Evolutionary conservation across 2,329 filamentous ascomycete species (phyloP).

Genomic region (Plectosphaerella cucumerina): DNA sequence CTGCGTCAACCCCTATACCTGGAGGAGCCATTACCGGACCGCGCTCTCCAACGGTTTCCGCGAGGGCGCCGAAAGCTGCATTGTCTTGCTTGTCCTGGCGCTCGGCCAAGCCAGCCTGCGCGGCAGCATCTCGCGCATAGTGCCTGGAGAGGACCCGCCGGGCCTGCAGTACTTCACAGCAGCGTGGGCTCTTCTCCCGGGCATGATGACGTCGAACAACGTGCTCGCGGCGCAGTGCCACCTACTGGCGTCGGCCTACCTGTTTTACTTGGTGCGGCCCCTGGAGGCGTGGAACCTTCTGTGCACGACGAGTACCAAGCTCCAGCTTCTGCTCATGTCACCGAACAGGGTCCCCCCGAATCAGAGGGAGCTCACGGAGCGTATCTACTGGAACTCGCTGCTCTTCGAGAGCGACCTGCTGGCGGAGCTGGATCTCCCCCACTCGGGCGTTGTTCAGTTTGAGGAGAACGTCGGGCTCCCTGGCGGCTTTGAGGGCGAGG

Average conservation of each 20-base stretch:
- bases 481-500: conserved; percentile 71
- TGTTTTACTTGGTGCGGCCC: conserved; percentile 78
- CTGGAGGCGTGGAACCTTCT: conserved; percentile 80
- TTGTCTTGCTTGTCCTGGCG: conserved; percentile 73
- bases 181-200: conserved; percentile 73
- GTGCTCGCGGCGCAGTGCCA: conserved; percentile 77
- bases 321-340: conserved; percentile 73
- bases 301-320: conserved; percentile 75
- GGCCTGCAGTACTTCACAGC: conserved; percentile 77
- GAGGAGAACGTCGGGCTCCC: conserved; percentile 77
- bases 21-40: conserved; percentile 70
- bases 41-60: conserved; percentile 73
- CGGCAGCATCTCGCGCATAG: conserved; percentile 71
- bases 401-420: conserved; percentile 78
- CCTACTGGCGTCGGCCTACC: conserved; percentile 73
- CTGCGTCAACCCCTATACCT: conserved; percentile 78
- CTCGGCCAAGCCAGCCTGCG: conserved; percentile 72
- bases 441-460: conserved; percentile 78
- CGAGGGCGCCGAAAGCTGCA: conserved; percentile 76
- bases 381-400: conserved; percentile 81
- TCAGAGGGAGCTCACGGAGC: conserved; percentile 68
- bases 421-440: conserved; percentile 74
- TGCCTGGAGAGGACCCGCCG: conserved; percentile 65
- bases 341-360: conserved; percentile 66
- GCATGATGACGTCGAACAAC: conserved; percentile 75